These are phyloP conservation scores for Globisporangium cylindrosporum DNA, from an alignment of 352 stramenopile genomes.

Conservation along the genomic window DNA sequence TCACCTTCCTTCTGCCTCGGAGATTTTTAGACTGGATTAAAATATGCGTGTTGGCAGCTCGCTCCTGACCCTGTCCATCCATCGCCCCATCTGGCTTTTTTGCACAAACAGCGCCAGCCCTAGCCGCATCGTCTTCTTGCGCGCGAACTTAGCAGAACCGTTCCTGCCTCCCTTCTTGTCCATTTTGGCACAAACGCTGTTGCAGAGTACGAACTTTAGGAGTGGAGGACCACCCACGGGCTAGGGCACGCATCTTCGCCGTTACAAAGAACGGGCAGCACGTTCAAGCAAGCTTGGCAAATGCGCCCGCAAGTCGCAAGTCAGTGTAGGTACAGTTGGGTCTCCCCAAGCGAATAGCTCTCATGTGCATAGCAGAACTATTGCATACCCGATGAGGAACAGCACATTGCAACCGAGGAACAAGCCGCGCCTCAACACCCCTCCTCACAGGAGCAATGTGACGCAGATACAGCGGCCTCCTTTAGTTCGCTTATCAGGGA, in stretches of 20 bases:
- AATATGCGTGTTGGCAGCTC: background rate
- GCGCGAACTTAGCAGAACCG: background rate
- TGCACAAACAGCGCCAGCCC: background rate
- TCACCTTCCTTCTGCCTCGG: background rate
- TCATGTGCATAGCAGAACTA: background rate
- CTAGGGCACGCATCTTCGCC: background rate
- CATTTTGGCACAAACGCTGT: background rate
- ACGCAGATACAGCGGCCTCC: background rate
- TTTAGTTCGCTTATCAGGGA: background rate
- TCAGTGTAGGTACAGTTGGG: constrained; percentile 5
- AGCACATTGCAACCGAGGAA: background rate
- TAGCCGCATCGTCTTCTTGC: background rate
- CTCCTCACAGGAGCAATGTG: background rate
- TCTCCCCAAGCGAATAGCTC: background rate
- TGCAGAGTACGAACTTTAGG: background rate
- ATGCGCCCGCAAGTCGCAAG: background rate
- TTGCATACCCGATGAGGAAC: background rate
- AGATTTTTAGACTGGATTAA: constrained; percentile 11
- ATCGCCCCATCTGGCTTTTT: constrained; percentile 9
- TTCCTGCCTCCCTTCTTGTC: background rate
- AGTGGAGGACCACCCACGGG: background rate
- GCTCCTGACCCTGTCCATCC: background rate
- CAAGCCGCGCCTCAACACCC: background rate
- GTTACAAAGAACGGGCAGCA: constrained; percentile 6
- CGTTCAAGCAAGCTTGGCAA: constrained; percentile 1